Evolutionary conservation across 2,329 filamentous ascomycete species (phyloP).

Genomic region (Fulvia fulva): DNA sequence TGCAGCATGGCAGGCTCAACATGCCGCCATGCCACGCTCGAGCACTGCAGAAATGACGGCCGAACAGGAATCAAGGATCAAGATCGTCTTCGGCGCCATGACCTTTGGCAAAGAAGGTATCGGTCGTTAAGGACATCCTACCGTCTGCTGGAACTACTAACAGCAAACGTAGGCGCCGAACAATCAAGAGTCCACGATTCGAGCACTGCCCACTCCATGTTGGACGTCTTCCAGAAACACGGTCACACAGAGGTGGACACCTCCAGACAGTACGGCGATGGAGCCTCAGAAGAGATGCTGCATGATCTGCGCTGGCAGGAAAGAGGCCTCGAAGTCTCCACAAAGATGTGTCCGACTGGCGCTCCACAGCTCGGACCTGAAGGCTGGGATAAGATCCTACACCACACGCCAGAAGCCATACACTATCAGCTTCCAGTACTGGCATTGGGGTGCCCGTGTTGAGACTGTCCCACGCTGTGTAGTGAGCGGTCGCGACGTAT

Average conservation of each 20-base stretch:
- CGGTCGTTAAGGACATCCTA: background rate
- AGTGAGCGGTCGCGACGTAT: background rate
- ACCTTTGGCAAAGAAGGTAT: background rate
- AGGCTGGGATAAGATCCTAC: slow-evolving; percentile 44
- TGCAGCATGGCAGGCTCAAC: background rate
- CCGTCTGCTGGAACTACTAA: background rate
- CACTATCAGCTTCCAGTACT: background rate
- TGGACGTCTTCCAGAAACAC: background rate
- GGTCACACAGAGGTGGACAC: slow-evolving; percentile 2
- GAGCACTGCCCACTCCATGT: slow-evolving; percentile 8
- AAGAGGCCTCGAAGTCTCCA: background rate
- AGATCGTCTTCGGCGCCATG: background rate
- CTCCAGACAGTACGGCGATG: background rate
- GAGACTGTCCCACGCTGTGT: background rate
- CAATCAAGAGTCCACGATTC: slow-evolving; percentile 25
- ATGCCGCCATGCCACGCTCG: background rate
- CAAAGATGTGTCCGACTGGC: background rate
- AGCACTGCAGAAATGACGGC: background rate
- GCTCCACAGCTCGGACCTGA: background rate
- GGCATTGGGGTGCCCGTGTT: background rate
- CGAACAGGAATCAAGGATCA: background rate
- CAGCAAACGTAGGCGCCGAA: slow-evolving; percentile 11
- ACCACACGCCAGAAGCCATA: no score
- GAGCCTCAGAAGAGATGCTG: background rate
- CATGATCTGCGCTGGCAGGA: background rate